Evolutionary conservation across 192 early-diverging fungal species (phyloP).

Genomic region (Polychytrium aggregatum): DNA sequence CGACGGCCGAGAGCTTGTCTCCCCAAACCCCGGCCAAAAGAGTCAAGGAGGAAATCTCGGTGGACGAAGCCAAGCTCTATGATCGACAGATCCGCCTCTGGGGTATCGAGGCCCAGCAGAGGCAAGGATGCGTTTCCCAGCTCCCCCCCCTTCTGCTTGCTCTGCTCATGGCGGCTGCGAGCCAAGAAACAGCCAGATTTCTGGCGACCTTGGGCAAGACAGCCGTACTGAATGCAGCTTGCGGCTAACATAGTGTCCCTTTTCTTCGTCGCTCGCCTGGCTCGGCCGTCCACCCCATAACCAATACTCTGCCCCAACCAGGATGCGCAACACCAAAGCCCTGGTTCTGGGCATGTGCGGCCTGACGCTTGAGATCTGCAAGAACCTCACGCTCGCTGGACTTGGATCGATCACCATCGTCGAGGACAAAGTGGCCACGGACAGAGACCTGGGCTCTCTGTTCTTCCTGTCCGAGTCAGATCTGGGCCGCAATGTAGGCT

Average conservation of each 20-base stretch:
- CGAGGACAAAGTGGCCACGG: slow-evolving; percentile 43
- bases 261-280: too few species aligned
- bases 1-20: too few species aligned
- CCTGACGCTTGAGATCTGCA: slow-evolving; percentile 74
- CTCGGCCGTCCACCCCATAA: too few species aligned
- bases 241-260: too few species aligned
- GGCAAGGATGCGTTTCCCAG: too few species aligned
- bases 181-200: too few species aligned
- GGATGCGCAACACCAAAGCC: slow-evolving; percentile 71
- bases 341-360: slow-evolving; percentile 61
- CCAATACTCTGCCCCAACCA: too few species aligned
- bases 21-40: too few species aligned
- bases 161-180: neutral
- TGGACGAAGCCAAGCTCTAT: slow-evolving; percentile 85
- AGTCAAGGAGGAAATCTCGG: too few species aligned
- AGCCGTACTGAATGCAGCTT: too few species aligned
- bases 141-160: neutral
- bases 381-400: slow-evolving; percentile 88
- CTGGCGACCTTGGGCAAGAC: too few species aligned
- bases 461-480: slow-evolving; percentile 56
- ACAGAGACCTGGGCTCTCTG: slow-evolving; percentile 61
- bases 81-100: slow-evolving; percentile 96
- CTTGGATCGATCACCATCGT: slow-evolving; percentile 62
- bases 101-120: slow-evolving; percentile 85
- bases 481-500: slow-evolving; percentile 59